Percentiles rank a stretch among this genome's conserved stretches.
phyloP scores from a whole-genome alignment of 352 stramenopile species.

The Phytophthora foliorum region DNA sequence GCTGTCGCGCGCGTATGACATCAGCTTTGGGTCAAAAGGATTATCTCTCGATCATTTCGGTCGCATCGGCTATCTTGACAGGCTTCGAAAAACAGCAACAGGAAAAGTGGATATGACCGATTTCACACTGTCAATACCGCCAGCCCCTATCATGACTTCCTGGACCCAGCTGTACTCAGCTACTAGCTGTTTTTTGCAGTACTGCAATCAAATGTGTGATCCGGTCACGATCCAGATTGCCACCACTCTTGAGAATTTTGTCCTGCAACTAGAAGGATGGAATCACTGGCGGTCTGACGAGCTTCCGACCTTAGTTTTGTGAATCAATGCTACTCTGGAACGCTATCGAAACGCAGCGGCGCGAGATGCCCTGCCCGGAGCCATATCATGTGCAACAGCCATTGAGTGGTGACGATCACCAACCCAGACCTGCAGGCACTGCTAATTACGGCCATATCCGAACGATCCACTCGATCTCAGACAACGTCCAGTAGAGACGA shows the following conservation, averaged over 20 bases:
- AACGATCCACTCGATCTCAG: no score
- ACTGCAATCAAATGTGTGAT: constrained; percentile 4
- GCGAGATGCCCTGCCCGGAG: background rate
- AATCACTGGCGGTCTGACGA: constrained; percentile 1
- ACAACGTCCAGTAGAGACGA: no score
- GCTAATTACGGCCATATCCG: background rate
- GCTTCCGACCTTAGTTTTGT: background rate
- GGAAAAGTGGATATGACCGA: background rate
- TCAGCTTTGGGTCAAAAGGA: background rate
- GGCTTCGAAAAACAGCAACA: background rate
- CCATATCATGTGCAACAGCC: no score
- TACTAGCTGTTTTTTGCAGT: background rate
- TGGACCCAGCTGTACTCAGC: constrained; percentile 3
- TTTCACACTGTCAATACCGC: background rate
- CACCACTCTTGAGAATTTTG: no score
- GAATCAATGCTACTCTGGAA: constrained; percentile 1
- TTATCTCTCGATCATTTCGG: constrained; percentile 5
- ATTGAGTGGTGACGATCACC: background rate
- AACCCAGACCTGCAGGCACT: constrained; percentile 5
- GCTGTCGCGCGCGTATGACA: no score
- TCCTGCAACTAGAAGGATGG: constrained; percentile 1
- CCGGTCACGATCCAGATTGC: background rate
- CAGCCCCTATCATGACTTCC: background rate
- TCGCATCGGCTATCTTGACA: background rate
- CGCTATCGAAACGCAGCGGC: constrained; percentile 1